These are phyloP conservation scores for Flaveria linearis DNA, from an alignment of 129 eudicot genomes.

Conservation along the genomic window DNA sequence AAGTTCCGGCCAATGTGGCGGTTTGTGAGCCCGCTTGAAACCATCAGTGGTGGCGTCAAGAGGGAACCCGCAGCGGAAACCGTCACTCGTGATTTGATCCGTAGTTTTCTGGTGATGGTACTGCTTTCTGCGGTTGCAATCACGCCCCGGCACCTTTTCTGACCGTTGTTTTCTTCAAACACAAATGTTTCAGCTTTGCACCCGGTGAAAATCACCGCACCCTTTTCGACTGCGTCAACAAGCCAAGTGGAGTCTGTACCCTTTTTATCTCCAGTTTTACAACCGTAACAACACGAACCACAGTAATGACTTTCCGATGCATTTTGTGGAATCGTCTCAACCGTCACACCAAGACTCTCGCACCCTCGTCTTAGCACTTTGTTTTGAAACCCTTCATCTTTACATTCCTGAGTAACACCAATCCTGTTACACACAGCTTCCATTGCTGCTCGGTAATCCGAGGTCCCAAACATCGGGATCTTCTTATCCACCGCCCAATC, in stretches of 20 bases:
- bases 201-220: constrained; percentile 70
- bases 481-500: constrained; percentile 65
- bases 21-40: constrained; percentile 72
- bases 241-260: constrained; percentile 92
- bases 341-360: constrained; percentile 59
- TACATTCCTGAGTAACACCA: constrained; percentile 58
- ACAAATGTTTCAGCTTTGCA: constrained; percentile 70
- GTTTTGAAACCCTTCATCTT: constrained; percentile 70
- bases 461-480: constrained; percentile 55
- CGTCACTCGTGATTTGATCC: constrained; percentile 53
- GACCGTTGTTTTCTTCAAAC: constrained; percentile 29
- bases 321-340: constrained; percentile 61
- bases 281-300: constrained; percentile 80
- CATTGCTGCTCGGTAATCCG: constrained; percentile 68
- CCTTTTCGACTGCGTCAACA: constrained; percentile 65
- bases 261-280: constrained; percentile 75
- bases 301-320: constrained; percentile 75
- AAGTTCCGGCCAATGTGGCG: constrained; percentile 77
- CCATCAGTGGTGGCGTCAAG: constrained; percentile 67
- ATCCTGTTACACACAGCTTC: constrained; percentile 69
- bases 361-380: constrained; percentile 70
- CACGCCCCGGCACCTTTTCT: constrained; percentile 64
- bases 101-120: constrained; percentile 52
- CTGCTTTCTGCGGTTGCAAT: constrained; percentile 42
- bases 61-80: constrained; percentile 80